phyloP scores from a whole-genome alignment of 2,329 filamentous ascomycete genomes.

The Colletotrichum acutatum region DNA sequence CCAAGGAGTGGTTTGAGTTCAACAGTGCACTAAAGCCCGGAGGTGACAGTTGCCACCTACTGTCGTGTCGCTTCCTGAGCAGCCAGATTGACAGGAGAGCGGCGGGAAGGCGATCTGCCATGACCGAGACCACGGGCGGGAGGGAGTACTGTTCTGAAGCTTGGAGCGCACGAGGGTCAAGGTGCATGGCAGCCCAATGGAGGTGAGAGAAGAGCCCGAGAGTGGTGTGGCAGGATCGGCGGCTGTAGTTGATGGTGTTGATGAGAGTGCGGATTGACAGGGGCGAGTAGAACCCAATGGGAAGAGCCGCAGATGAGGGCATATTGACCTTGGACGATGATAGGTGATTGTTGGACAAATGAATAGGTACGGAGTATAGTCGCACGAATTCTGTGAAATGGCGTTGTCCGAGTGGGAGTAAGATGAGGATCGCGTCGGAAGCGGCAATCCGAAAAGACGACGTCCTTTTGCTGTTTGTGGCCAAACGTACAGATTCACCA shows the following conservation, averaged over 20 bases:
- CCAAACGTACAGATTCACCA: background rate
- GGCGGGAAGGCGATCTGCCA: slow-evolving; percentile 7
- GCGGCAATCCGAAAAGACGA: background rate
- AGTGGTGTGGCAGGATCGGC: slow-evolving; percentile 34
- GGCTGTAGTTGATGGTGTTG: slow-evolving; percentile 24
- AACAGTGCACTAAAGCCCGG: slow-evolving; percentile 5
- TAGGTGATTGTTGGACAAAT: background rate
- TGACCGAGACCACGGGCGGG: slow-evolving; percentile 8
- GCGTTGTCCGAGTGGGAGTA: background rate
- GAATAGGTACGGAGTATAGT: background rate
- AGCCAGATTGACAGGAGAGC: slow-evolving; percentile 5
- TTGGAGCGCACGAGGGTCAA: background rate
- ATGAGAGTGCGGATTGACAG: slow-evolving; percentile 23
- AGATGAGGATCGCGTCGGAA: background rate
- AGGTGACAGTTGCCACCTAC: slow-evolving; percentile 24
- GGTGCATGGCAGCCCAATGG: slow-evolving; percentile 34
- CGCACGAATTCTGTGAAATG: background rate
- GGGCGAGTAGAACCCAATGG: slow-evolving; percentile 22
- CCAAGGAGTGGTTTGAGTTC: slow-evolving; percentile 7
- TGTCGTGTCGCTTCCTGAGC: slow-evolving; percentile 30
- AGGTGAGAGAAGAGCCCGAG: slow-evolving; percentile 15
- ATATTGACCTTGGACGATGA: slow-evolving; percentile 6
- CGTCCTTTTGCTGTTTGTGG: no score
- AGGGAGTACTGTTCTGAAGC: background rate
- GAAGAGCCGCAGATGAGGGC: slow-evolving; percentile 9